These are phyloP conservation scores for Cyclocybe aegerita DNA, from an alignment of 768 basidiomycete species.

Conservation along the genomic window DNA sequence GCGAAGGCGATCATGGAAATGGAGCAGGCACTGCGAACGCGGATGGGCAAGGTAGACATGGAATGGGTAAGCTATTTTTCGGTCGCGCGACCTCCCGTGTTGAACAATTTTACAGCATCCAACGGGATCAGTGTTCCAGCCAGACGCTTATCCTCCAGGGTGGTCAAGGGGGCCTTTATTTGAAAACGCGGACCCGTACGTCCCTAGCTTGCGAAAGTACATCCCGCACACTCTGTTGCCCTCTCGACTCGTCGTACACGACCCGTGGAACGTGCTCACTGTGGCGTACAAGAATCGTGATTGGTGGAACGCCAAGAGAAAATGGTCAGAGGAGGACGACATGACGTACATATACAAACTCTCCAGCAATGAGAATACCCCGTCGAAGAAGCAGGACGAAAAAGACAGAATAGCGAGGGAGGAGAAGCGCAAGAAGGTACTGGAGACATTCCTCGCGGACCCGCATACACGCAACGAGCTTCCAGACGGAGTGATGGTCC, in stretches of 20 bases:
- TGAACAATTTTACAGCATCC: constrained; percentile 8
- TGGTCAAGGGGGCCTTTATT: constrained; percentile 42
- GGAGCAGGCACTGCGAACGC: constrained; percentile 1
- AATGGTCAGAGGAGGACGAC: constrained; percentile 5
- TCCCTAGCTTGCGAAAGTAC: constrained; percentile 19
- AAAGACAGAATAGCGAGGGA: neutral
- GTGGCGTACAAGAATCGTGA: neutral
- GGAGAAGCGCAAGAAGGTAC: neutral
- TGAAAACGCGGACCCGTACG: neutral
- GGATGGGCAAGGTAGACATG: neutral
- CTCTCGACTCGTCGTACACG: constrained; percentile 21
- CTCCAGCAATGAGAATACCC: neutral
- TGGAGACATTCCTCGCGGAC: constrained; percentile 10
- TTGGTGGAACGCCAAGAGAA: neutral
- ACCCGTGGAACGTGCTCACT: constrained; percentile 16
- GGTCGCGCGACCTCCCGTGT: neutral
- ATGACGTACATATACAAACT: constrained; percentile 10
- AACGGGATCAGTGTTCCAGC: constrained; percentile 25
- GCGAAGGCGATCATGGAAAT: constrained; percentile 17
- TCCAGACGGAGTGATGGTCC: constrained; percentile 1
- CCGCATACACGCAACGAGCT: constrained; percentile 7
- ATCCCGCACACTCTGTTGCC: constrained; percentile 26
- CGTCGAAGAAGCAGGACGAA: constrained; percentile 3
- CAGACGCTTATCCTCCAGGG: constrained; percentile 34
- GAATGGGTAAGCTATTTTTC: constrained; percentile 3